Percentiles rank a stretch among this genome's conserved stretches.
Conservation (phyloP, 106 monocot genomes). For the Apostasia ramifera region DNA sequence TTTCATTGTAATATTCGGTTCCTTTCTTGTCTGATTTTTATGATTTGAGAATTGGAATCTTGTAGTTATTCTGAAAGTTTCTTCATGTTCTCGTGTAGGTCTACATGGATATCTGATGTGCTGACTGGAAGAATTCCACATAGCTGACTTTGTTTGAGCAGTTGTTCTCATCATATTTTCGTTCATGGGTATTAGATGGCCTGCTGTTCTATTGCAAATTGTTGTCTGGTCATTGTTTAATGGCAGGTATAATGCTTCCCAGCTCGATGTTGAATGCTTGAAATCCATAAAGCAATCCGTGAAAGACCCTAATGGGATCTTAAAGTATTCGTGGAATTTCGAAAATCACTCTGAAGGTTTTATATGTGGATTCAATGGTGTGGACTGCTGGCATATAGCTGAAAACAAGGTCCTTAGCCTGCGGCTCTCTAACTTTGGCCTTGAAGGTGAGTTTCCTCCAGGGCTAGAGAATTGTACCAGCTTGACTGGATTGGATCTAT, state of each 20-base stretch:
- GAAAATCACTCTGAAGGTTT: slow-evolving; percentile 40
- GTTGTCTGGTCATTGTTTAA: slow-evolving; percentile 29
- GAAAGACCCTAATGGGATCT: slow-evolving; percentile 43
- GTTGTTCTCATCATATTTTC: background rate
- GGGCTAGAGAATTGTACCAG: slow-evolving; percentile 73
- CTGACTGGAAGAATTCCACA: too few species aligned
- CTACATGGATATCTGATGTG: too few species aligned
- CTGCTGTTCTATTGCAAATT: slow-evolving; percentile 10
- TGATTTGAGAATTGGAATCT: too few species aligned
- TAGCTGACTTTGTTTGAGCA: too few species aligned
- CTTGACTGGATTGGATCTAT: slow-evolving; percentile 75
- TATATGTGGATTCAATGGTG: slow-evolving; percentile 73
- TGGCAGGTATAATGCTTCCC: slow-evolving; percentile 30
- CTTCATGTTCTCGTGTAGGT: too few species aligned
- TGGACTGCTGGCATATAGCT: slow-evolving; percentile 88
- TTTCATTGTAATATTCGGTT: too few species aligned
- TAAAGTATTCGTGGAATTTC: slow-evolving; percentile 51
- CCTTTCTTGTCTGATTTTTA: too few species aligned
- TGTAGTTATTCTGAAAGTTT: too few species aligned
- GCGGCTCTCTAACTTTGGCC: slow-evolving; percentile 58
- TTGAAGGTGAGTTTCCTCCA: slow-evolving; percentile 55
- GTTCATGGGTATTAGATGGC: slow-evolving; percentile 11
- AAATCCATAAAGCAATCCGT: slow-evolving; percentile 39
- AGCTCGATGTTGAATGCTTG: slow-evolving; percentile 59
- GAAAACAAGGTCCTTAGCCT: slow-evolving; percentile 75